These are phyloP conservation scores for Pseudoscleropodium purum DNA, from an alignment of 225 moss, liverwort and hornwort species.

Conservation along the genomic window DNA sequence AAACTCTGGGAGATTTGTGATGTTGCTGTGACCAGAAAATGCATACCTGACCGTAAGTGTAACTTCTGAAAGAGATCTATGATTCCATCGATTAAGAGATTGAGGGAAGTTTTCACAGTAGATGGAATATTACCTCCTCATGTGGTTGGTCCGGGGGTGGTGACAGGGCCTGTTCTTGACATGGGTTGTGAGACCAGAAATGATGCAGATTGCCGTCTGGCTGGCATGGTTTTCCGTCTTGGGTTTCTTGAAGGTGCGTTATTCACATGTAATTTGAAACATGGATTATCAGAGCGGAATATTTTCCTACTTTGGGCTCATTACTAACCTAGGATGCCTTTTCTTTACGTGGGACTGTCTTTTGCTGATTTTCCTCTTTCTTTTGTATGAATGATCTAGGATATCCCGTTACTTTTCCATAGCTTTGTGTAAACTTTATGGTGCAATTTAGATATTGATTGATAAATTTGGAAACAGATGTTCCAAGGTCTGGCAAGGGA, in stretches of 20 bases:
- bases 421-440: not conserved
- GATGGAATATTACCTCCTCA: not conserved
- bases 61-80: not conserved
- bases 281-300: not conserved
- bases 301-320: not conserved
- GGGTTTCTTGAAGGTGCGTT: constrained; percentile 81
- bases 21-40: not conserved
- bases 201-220: constrained; percentile 90
- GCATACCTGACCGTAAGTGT: not conserved
- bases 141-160: not conserved
- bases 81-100: not conserved
- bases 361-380: not conserved
- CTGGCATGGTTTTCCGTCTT: constrained; percentile 94
- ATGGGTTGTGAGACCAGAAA: constrained; percentile 94
- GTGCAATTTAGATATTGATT: not conserved
- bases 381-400: not conserved
- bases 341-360: not conserved
- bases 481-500: constrained; percentile 95
- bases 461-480: constrained; percentile 41
- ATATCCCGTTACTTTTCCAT: not conserved
- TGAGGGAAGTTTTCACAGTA: not conserved
- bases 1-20: not conserved
- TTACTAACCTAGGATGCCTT: not conserved
- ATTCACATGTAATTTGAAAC: not conserved
- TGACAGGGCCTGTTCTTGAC: constrained; percentile 85